Conservation (phyloP, 2,329 filamentous ascomycete species). For the Venturia aucupariae region DNA sequence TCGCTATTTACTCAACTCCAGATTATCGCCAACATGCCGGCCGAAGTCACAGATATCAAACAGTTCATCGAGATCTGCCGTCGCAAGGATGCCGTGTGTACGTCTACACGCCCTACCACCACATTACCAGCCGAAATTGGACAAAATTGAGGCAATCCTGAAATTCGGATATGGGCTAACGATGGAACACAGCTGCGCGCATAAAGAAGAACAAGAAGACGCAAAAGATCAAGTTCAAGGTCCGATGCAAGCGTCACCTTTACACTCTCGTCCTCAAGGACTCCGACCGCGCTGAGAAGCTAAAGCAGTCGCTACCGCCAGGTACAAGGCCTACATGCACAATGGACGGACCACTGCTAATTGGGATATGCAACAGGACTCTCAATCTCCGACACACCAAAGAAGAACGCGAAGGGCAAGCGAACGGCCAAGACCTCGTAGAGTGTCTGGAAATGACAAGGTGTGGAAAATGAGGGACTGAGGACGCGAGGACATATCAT, state of each 20-base stretch:
- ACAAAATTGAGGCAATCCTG: not conserved
- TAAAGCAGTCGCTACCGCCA: constrained; percentile 97
- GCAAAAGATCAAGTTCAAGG: constrained; percentile 99
- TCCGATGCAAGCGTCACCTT: constrained; percentile 91
- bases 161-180: constrained; percentile 6
- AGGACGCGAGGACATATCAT: not conserved
- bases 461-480: constrained; percentile 3
- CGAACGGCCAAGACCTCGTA: constrained; percentile 19
- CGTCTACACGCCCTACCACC: constrained; percentile 35
- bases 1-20: constrained; percentile 12
- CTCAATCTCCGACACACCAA: constrained; percentile 50
- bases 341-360: not conserved
- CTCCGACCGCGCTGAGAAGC: constrained; percentile 98
- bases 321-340: constrained; percentile 49
- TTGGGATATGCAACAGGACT: constrained; percentile 36
- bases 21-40: constrained; percentile 75
- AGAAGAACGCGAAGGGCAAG: constrained; percentile 54
- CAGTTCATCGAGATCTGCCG: constrained; percentile 99
- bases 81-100: constrained; percentile 99
- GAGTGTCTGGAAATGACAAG: not conserved
- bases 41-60: constrained; percentile 97
- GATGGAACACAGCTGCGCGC: constrained; percentile 35
- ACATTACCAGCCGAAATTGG: not conserved
- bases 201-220: constrained; percentile 83
- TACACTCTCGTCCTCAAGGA: constrained; percentile 99